Base-by-base conservation (phyloP, 177 flowering plant genomes). In the Vitis hybrid region DNA sequence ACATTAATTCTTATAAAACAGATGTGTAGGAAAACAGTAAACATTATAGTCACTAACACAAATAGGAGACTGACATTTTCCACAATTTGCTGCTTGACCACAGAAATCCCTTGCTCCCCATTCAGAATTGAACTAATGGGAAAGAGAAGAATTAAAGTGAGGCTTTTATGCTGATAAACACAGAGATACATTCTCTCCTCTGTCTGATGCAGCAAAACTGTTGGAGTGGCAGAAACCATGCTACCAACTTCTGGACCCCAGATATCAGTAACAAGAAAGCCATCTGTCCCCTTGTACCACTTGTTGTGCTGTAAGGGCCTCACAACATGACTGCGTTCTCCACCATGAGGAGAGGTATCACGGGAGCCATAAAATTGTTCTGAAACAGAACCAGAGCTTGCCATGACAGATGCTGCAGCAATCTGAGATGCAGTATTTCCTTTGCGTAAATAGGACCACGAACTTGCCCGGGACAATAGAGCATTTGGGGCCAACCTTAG, bases 241-340 rank as follows among this genome's bases (percentile, higher is more conserved):
- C 73, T 77, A 63, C 82, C 86, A 71, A 71, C 76, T 52, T 88
- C 95, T 21, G 72, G 59, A 76, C 89, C 86, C 97, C 96, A 91
- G 61, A 80, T 81, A 74, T 92, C 92, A 69, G 97, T 85, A 20
- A 80, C 82, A 69, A 93, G 88, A 77, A 91, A 96, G 50, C 97
- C 97, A 80, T 92, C 99, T 76, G 92, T 92, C 73, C 90, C 97
- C 81, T 81, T 96, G 11, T 78, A 83, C 99, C 99, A 96, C 73
- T 80, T 91, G 66, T 74, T 82, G 70, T 78, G 89, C 78, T 85
- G 90, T 66, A 96, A 77, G 50, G 98, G 97, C 79, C 97, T 84
- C 68, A 79, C 73, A 65, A 85, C 83, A 68, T 72, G 70, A 63
- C 74, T 72, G 30, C 71, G 78, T 74, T 77, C 80, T 68, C 86